Conservation (phyloP, 1,284 basidiomycete species). For the Athelia psychrophila region DNA sequence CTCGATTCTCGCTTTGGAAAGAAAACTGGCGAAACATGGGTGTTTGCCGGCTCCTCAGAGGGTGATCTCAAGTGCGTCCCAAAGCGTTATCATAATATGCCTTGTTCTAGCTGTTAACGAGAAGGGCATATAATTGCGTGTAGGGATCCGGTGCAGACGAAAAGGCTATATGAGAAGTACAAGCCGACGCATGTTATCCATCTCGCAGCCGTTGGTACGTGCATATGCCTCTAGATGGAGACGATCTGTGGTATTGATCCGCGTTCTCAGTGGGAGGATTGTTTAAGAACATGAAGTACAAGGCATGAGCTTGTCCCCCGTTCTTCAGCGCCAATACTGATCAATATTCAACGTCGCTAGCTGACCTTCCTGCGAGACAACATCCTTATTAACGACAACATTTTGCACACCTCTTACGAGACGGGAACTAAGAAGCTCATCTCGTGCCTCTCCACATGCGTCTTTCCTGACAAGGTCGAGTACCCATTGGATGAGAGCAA, state of each 20-base stretch:
- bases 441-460: conserved; percentile 86
- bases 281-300: conserved; percentile 90
- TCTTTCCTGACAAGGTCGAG: conserved; percentile 83
- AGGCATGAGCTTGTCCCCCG: conserved; percentile 41
- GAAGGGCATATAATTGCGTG: conserved; percentile 3
- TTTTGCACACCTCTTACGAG: conserved; percentile 70
- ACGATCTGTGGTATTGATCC: neutral
- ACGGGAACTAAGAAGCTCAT: conserved; percentile 70
- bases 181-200: conserved; percentile 92
- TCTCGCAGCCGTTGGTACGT: conserved; percentile 78
- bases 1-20: conserved; percentile 76
- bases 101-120: neutral
- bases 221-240: neutral
- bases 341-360: conserved; percentile 29
- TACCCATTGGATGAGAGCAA: conserved; percentile 91
- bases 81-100: neutral
- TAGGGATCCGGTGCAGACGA: conserved; percentile 65
- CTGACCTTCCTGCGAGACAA: conserved; percentile 89
- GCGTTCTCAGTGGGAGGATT: conserved; percentile 76
- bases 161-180: conserved; percentile 78
- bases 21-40: conserved; percentile 75
- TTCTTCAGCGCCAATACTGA: neutral
- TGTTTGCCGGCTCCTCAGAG: conserved; percentile 76
- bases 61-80: conserved; percentile 68
- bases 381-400: conserved; percentile 88